phyloP scores from a whole-genome alignment of 495 filamentous ascomycete genomes.

The Xanthoparmelia taractica region DNA sequence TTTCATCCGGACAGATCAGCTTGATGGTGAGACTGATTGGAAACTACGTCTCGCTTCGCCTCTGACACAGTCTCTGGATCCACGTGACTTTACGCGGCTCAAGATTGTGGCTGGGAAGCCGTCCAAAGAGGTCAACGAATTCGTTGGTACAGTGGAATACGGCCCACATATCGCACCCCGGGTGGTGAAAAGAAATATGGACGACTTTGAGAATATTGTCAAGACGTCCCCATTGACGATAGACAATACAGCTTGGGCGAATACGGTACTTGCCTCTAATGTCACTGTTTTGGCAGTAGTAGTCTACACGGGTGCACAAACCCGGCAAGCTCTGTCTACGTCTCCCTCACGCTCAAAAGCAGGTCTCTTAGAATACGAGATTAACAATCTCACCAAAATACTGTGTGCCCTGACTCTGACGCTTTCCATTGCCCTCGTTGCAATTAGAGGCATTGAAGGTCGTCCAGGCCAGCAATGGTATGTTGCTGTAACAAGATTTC shows the following conservation, averaged over 20 bases:
- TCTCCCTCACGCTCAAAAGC: constrained; percentile 86
- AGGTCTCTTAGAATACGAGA: constrained; percentile 88
- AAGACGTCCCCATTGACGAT: constrained; percentile 71
- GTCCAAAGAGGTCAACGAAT: constrained; percentile 87
- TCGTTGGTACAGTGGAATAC: constrained; percentile 74
- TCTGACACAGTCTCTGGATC: constrained; percentile 64
- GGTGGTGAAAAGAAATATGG: constrained; percentile 25
- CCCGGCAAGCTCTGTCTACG: constrained; percentile 88
- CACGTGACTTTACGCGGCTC: constrained; percentile 62
- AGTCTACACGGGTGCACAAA: constrained; percentile 91
- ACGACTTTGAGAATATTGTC: constrained; percentile 6
- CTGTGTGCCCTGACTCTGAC: constrained; percentile 80
- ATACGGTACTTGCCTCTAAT: constrained; percentile 92
- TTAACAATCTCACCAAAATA: constrained; percentile 97
- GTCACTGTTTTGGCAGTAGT: constrained; percentile 79
- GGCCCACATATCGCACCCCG: constrained; percentile 31
- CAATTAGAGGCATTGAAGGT: constrained; percentile 69
- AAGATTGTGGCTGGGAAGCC: constrained; percentile 79
- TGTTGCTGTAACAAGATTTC: constrained; percentile 86
- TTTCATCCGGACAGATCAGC: constrained; percentile 94
- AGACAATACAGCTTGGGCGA: constrained; percentile 98
- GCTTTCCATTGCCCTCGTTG: constrained; percentile 84
- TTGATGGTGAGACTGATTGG: constrained; percentile 99
- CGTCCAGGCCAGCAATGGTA: constrained; percentile 69
- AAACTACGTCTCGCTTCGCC: constrained; percentile 84